phyloP scores from a whole-genome alignment of 352 stramenopile genomes.

The Phytopythium helicoides region DNA sequence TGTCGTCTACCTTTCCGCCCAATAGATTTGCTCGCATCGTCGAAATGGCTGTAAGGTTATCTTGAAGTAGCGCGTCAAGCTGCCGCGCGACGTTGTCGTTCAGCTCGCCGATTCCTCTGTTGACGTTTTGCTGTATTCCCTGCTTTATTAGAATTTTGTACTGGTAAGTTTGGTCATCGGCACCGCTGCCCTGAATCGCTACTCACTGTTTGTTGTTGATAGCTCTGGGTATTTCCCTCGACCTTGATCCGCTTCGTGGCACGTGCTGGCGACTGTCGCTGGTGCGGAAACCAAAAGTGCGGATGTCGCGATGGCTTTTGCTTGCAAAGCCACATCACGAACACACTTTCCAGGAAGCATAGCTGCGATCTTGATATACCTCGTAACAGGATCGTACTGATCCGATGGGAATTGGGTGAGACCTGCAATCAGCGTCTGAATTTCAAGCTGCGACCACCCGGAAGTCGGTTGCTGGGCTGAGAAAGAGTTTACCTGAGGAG shows the following conservation, averaged over 20 bases:
- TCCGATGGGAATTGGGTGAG: constrained; percentile 54
- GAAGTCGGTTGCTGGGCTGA: constrained; percentile 20
- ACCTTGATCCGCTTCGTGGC: constrained; percentile 66
- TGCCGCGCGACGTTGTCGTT: constrained; percentile 32
- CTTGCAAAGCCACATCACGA: constrained; percentile 72
- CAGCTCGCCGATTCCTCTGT: constrained; percentile 11
- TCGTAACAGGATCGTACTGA: constrained; percentile 75
- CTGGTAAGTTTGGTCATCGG: neutral
- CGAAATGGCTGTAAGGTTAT: constrained; percentile 63
- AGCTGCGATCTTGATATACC: constrained; percentile 81
- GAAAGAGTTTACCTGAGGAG: neutral
- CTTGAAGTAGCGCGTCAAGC: constrained; percentile 53
- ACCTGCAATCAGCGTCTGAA: constrained; percentile 58
- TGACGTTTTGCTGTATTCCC: no score
- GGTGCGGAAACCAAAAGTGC: constrained; percentile 5
- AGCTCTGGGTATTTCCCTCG: constrained; percentile 27
- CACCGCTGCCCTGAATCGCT: neutral
- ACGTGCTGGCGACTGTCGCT: constrained; percentile 1
- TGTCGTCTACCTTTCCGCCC: constrained; percentile 51
- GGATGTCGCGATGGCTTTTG: constrained; percentile 23
- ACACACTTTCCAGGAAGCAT: constrained; percentile 66
- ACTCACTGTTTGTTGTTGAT: constrained; percentile 11
- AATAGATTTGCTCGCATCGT: constrained; percentile 71
- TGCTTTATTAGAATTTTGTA: neutral
- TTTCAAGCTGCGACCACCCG: constrained; percentile 55